These are phyloP conservation scores for Fusarium globosum DNA, from an alignment of 2,329 filamentous ascomycete genomes.

Conservation along the genomic window DNA sequence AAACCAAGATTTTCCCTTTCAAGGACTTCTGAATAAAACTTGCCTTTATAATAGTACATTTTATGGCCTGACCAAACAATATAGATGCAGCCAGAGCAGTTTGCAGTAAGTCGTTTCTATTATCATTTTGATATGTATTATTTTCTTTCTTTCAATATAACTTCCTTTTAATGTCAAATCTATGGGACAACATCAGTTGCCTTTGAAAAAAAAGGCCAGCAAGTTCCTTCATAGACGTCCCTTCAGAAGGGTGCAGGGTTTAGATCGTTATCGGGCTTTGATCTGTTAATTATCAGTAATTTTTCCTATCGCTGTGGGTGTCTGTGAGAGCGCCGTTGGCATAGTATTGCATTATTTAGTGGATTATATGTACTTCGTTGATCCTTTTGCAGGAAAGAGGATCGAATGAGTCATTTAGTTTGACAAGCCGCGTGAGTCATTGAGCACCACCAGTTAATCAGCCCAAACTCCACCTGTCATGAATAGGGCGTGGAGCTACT, in stretches of 20 bases:
- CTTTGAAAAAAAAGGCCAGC: too few relatives aligned
- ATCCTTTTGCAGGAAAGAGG: background rate
- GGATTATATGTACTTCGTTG: too few relatives aligned
- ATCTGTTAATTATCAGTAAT: background rate
- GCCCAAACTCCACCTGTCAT: background rate
- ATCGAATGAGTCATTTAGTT: background rate
- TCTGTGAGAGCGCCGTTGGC: rapidly evolving
- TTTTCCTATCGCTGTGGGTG: rapidly evolving
- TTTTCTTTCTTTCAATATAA: too few relatives aligned
- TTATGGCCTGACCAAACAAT: background rate
- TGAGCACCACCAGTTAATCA: background rate
- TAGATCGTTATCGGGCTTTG: too few relatives aligned
- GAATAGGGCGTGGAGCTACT: background rate
- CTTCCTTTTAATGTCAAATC: too few relatives aligned
- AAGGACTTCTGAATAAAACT: too few relatives aligned
- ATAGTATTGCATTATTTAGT: background rate
- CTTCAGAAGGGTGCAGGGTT: rapidly evolving
- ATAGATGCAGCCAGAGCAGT: background rate
- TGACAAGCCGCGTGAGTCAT: background rate
- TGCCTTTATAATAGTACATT: background rate
- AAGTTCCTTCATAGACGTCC: too few relatives aligned
- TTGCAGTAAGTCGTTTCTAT: background rate
- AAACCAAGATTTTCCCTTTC: too few relatives aligned
- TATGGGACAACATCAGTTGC: background rate
- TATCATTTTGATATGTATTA: too few relatives aligned